Evolutionary conservation across 2,329 filamentous ascomycete species (phyloP), one percentile per base, ranked within the genome.

Genomic region (Hymenoscyphus scutula): DNA sequence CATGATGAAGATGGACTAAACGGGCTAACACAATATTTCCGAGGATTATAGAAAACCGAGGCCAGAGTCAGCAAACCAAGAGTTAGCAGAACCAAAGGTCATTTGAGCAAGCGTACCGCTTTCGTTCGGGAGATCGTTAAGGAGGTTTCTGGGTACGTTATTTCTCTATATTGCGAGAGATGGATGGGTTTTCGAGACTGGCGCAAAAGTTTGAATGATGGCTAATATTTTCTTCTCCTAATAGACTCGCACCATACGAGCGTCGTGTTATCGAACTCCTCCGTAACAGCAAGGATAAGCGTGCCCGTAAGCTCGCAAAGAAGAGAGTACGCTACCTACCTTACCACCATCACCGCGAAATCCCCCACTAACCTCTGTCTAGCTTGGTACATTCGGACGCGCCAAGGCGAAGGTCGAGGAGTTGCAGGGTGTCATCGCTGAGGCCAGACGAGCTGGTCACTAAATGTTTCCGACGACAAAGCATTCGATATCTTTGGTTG

Each of bases 381-480:
- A 95, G 90, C 93, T 99, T 85, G 95, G 95, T 80, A 98, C 95
- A 75, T 98, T 98, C 82, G 91, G 91, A 78, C 94, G 95, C 81
- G 94, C 94, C 78, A 99, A 99, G 94, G 89, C 87, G 80, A 99
- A 99, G 94, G 95, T 99, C 74, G 95, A 99, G 80, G 94, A 98
- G 85, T 92, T 99, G 84, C 91, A 92, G 84, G 88, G 91, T 77
- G 91, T 99, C 81, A 99, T 99, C 79, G 92, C 94, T 76, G 95
- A 98, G 85, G 89, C 93, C 78, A 93, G 94, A 82, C 85, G 89
- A 78, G 82, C 86, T 68, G 87, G 81, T 80, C 87, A 89, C 82
- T 89, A 88, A 84, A 80, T 73, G 72, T 63, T 64, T 68, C 65
- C 54, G 27, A 6, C 27, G 27, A 29, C 27, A 29, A 61, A 19